Percentiles rank a stretch among this genome's conserved stretches.
phyloP scores from a whole-genome alignment of 257 asterid species.

The Striga asiatica region DNA sequence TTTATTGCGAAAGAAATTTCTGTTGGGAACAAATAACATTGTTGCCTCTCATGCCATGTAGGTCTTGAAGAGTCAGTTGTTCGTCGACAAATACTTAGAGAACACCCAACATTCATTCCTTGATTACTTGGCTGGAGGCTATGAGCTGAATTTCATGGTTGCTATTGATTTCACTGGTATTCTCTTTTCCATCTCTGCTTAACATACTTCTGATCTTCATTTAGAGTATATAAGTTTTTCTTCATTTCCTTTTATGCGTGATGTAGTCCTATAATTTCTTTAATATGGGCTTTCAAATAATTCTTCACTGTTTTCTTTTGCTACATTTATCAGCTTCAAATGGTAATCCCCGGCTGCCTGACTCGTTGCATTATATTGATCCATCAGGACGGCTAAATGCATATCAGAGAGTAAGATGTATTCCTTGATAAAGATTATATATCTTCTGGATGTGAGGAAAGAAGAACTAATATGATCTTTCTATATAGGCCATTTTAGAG shows the following conservation, averaged over 20 bases:
- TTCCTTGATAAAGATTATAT: conserved; percentile 14
- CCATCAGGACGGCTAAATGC: conserved; percentile 89
- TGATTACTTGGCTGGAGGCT: conserved; percentile 85
- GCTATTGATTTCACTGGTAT: conserved; percentile 97
- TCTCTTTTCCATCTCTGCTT: conserved; percentile 10
- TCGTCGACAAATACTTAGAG: conserved; percentile 73
- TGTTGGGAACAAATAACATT: not conserved
- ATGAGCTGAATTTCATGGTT: conserved; percentile 95
- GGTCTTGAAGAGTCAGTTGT: conserved; percentile 80
- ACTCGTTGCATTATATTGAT: conserved; percentile 91
- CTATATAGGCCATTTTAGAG: conserved; percentile 70
- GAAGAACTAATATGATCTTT: conserved; percentile 14
- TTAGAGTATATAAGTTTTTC: not conserved
- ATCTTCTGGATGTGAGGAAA: conserved; percentile 10
- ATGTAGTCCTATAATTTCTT: conserved; percentile 4
- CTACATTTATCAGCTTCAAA: conserved; percentile 70
- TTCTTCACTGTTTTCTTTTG: conserved; percentile 18
- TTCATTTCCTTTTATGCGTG: not conserved
- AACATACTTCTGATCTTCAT: not conserved
- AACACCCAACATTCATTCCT: conserved; percentile 74
- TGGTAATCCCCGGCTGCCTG: conserved; percentile 95
- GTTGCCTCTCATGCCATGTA: conserved; percentile 16
- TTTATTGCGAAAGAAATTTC: conserved; percentile 7
- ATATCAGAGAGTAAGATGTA: conserved; percentile 75
- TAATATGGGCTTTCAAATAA: conserved; percentile 5